phyloP scores from a whole-genome alignment of 441 rosid species.

The Flueggea neowawraea region DNA sequence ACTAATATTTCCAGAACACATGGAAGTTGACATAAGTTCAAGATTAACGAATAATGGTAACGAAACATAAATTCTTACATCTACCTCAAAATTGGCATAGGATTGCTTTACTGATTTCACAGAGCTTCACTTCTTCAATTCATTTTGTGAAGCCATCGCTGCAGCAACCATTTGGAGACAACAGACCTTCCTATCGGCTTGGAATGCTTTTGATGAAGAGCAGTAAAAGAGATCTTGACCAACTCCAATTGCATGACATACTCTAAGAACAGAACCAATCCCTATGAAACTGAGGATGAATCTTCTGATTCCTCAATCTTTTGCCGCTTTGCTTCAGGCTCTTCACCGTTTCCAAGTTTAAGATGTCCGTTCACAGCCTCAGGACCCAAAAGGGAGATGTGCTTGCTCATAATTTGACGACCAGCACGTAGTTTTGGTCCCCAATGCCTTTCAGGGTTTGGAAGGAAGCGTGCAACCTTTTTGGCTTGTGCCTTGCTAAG shows the following conservation, averaged over 20 bases:
- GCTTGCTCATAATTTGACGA: constrained; percentile 90
- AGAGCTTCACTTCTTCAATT: no score
- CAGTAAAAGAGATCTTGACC: no score
- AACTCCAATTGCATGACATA: no score
- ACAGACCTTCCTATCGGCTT: no score
- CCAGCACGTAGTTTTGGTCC: constrained; percentile 98
- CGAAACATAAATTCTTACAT: constrained; percentile 4
- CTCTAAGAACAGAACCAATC: neutral
- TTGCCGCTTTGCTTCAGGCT: constrained; percentile 45
- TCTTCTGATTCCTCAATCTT: constrained; percentile 41
- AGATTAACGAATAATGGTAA: neutral
- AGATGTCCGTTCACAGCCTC: constrained; percentile 85
- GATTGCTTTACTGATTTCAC: neutral
- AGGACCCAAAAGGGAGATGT: constrained; percentile 84
- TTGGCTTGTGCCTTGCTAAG: constrained; percentile 95
- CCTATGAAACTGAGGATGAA: constrained; percentile 9
- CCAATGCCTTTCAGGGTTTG: constrained; percentile 99
- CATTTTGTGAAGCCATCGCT: no score
- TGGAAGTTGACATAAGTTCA: no score
- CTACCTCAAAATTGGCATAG: constrained; percentile 18
- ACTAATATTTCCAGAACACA: no score
- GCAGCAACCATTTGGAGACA: no score
- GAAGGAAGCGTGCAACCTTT: constrained; percentile 88
- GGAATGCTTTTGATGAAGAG: no score
- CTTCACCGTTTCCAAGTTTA: constrained; percentile 38